Evolutionary conservation across 192 early-diverging fungal species (phyloP).

Genomic region (Thoreauomyces humboldtii): DNA sequence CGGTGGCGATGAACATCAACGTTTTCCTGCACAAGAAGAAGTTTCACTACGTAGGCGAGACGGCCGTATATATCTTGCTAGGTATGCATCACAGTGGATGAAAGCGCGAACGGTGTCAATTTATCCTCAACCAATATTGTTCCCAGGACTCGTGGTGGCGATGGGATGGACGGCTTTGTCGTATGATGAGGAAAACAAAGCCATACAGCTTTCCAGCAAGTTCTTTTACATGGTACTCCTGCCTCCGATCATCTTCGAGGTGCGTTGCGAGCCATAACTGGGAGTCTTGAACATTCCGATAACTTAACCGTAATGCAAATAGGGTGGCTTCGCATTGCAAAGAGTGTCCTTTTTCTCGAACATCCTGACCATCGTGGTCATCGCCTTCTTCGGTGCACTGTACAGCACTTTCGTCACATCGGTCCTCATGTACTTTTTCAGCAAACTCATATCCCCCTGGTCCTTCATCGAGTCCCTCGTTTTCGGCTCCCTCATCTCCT

Average conservation of each 20-base stretch:
- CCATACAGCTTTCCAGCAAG: slow-evolving; percentile 51
- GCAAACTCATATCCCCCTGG: slow-evolving; percentile 45
- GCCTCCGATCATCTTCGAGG: slow-evolving; percentile 62
- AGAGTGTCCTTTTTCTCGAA: slow-evolving; percentile 54
- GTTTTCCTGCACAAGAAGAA: slow-evolving; percentile 51
- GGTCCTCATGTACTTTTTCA: slow-evolving; percentile 55
- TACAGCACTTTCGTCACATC: slow-evolving; percentile 58
- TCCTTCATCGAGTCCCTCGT: slow-evolving; percentile 56
- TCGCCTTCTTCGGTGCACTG: slow-evolving; percentile 57
- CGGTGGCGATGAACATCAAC: slow-evolving; percentile 51
- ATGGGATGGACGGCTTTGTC: slow-evolving; percentile 49
- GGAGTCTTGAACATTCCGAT: too few relatives aligned
- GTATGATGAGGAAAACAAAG: slow-evolving; percentile 42
- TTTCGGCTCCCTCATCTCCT: slow-evolving; percentile 59
- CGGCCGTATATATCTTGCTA: slow-evolving; percentile 51
- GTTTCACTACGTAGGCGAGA: slow-evolving; percentile 56
- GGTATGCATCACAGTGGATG: slow-evolving; percentile 37
- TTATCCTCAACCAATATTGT: not conserved
- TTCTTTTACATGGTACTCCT: slow-evolving; percentile 64
- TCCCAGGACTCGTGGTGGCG: slow-evolving; percentile 46
- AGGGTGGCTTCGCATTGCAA: slow-evolving; percentile 57
- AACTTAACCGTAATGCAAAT: too few relatives aligned
- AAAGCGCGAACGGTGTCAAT: too few relatives aligned
- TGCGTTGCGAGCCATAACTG: too few relatives aligned
- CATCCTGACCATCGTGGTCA: slow-evolving; percentile 48